phyloP scores from a whole-genome alignment of 805 yeast species.

The Teunomyces gatunensis region DNA sequence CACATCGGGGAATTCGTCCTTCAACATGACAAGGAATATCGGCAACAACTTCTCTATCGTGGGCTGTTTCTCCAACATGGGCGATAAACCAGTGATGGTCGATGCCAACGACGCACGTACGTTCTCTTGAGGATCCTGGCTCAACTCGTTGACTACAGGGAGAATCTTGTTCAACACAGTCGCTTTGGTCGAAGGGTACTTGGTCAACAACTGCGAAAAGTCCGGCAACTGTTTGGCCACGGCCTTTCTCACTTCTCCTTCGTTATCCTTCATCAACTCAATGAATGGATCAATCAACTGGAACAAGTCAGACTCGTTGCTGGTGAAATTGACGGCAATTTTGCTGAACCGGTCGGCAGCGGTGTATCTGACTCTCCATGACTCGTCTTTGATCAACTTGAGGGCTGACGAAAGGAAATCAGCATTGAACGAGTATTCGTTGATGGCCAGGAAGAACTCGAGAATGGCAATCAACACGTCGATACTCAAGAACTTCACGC shows the following conservation, averaged over 20 bases:
- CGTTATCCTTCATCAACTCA: conserved; percentile 80
- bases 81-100: conserved; percentile 82
- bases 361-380: conserved; percentile 98
- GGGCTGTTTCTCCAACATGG: conserved; percentile 77
- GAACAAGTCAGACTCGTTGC: conserved; percentile 52
- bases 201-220: conserved; percentile 53
- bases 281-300: conserved; percentile 71
- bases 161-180: conserved; percentile 66
- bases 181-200: conserved; percentile 34
- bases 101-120: conserved; percentile 92
- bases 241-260: conserved; percentile 96
- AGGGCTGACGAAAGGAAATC: conserved; percentile 65
- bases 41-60: conserved; percentile 84
- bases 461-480: conserved; percentile 85
- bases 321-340: conserved; percentile 63
- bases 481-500: conserved; percentile 86
- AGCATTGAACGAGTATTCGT: conserved; percentile 57
- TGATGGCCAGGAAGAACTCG: conserved; percentile 57
- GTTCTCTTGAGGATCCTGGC: conserved; percentile 87
- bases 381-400: conserved; percentile 77
- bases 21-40: conserved; percentile 85
- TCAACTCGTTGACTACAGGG: conserved; percentile 78
- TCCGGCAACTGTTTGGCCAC: conserved; percentile 88
- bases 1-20: conserved; percentile 96
- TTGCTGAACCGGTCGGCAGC: conserved; percentile 90